These are phyloP conservation scores for Galium porrigens DNA, from an alignment of 305 asterid genomes.

Conservation along the genomic window DNA sequence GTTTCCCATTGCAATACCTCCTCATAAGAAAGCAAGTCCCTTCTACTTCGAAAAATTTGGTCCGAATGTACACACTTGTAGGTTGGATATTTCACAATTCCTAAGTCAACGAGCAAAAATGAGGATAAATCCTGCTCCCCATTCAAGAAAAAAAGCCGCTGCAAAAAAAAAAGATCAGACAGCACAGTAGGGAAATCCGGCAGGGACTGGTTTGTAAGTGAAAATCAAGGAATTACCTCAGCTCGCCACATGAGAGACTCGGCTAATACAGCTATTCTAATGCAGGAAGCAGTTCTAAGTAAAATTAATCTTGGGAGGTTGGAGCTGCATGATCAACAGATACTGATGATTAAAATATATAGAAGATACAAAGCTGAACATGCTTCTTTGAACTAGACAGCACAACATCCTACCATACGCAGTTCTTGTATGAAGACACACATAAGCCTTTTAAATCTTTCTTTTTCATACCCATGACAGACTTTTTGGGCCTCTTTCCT, in stretches of 20 bases:
- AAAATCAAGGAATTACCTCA: conserved; percentile 42
- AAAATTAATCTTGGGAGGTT: conserved; percentile 38
- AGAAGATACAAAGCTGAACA: conserved; percentile 5
- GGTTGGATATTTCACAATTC: conserved; percentile 70
- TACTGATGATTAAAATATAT: conserved; percentile 12
- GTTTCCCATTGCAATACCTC: conserved; percentile 38
- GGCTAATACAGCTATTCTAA: conserved; percentile 49
- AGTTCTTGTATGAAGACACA: conserved; percentile 38
- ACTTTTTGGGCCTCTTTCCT: conserved; percentile 11
- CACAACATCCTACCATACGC: conserved; percentile 38
- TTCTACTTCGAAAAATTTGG: conserved; percentile 45
- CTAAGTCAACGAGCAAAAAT: conserved; percentile 75
- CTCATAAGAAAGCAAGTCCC: conserved; percentile 65
- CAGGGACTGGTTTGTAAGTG: not conserved
- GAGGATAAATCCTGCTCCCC: conserved; percentile 87
- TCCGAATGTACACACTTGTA: conserved; percentile 58
- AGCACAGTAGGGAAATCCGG: conserved; percentile 12
- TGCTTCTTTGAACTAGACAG: not conserved
- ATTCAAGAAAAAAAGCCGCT: conserved; percentile 94
- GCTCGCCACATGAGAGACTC: conserved; percentile 84
- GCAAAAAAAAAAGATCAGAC: conserved; percentile 21
- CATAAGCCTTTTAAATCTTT: conserved; percentile 44
- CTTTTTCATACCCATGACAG: conserved; percentile 43
- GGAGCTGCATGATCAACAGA: conserved; percentile 37
- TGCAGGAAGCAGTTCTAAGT: conserved; percentile 45